phyloP scores from a whole-genome alignment of 2,329 filamentous ascomycete species.

The Trichocomaceae sp. region DNA sequence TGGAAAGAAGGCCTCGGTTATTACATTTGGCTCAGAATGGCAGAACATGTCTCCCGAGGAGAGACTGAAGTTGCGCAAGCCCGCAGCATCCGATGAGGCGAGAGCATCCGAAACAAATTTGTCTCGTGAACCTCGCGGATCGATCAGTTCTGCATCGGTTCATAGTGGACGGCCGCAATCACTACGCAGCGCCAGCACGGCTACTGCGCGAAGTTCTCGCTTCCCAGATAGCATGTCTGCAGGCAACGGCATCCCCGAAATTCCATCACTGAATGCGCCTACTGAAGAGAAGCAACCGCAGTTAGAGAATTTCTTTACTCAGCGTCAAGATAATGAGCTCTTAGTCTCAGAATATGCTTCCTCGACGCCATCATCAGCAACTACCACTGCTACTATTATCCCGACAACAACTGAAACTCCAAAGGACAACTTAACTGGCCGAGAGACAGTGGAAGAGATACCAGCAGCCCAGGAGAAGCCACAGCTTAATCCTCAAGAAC shows the following conservation, averaged over 20 bases:
- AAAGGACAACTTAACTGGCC: background rate
- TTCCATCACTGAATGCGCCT: constrained; percentile 12
- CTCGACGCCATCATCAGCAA: background rate
- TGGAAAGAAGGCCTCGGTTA: constrained; percentile 94
- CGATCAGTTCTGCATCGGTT: constrained; percentile 22
- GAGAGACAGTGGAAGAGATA: constrained; percentile 9
- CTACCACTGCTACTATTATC: background rate
- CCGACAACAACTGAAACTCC: constrained; percentile 6
- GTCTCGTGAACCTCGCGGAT: constrained; percentile 23
- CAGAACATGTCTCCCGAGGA: constrained; percentile 70
- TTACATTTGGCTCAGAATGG: constrained; percentile 92
- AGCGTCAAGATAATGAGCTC: background rate
- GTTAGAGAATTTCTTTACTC: background rate
- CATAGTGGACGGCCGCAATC: constrained; percentile 53
- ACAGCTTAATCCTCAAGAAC: constrained; percentile 19
- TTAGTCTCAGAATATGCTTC: background rate
- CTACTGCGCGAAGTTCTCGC: constrained; percentile 53
- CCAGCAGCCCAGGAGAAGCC: constrained; percentile 17
- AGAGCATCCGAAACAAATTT: constrained; percentile 28
- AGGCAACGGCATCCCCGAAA: constrained; percentile 20
- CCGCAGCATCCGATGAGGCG: constrained; percentile 34
- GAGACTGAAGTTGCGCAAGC: constrained; percentile 58
- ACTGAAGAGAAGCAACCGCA: background rate
- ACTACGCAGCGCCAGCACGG: constrained; percentile 58
- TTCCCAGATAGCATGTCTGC: constrained; percentile 21